Evolutionary conservation across 148 eudicot genomes (phyloP), one percentile per base, ranked within the genome.

Genomic region (Rhododendron griersonianum): DNA sequence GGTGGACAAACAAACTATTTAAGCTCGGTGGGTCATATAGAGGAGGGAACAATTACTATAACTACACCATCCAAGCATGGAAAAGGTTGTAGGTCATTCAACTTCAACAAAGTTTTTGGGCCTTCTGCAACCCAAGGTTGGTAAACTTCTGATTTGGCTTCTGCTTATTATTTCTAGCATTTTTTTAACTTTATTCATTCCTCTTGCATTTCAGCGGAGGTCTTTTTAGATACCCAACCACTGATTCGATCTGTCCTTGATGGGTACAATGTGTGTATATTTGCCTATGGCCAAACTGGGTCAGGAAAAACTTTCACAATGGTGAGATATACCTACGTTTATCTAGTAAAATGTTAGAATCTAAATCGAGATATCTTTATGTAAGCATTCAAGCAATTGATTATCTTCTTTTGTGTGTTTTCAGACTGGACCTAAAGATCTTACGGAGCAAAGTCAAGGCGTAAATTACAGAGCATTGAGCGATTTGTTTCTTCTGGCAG

Each of bases 271-370:
- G 98, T 96, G 48, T 96, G 99, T 83, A 95, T 96, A 84, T 96
- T 96, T 91, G 99, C 99, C 45, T 96, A 96, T 86, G 99, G 99
- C 57, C 99, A 96, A 86, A 96, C 99, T 83, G 99, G 99, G 85
- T 96, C 99, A 50, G 99, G 99, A 69, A 96, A 96, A 88, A 96
- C 99, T 39, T 93, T 86, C 85, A 96, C 99, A 14, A 96, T 96
- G 99, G 99, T 96, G 88, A 87, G 86, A 30, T 33, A 74, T 82
- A 57, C 71, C 81, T 45, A 15, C 7, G 23, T 85, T 84, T 57
- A 28, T 85, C 44, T 63, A 7, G 41, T 15, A 30, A 59, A 85
- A 39, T 0, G 11, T 39, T 3, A 61, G 47, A 18, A 10, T 80
- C 55, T 13, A 63, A n/a, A 15, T 23, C 15, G 7, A 55, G 50